Base-by-base conservation (phyloP, 2,329 filamentous ascomycete genomes). In the Elsinoe perseae region DNA sequence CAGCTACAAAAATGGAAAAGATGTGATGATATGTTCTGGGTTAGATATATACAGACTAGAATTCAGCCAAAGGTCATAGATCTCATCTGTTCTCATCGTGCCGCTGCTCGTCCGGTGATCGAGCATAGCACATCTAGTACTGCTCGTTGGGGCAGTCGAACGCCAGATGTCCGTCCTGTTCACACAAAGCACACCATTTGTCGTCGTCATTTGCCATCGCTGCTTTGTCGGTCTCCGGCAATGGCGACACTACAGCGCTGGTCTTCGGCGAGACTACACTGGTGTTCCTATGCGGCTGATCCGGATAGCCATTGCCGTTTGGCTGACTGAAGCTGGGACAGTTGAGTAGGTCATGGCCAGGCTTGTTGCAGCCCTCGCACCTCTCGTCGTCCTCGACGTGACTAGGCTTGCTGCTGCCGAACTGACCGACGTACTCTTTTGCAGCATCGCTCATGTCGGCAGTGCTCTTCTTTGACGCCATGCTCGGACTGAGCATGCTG, bases 111-210 rank as follows among this genome's bases (percentile, higher is more conserved):
- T 18, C 21, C 18, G 36, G 10, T 5, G 10, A 30, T 46, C 18
- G 16, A 2, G 28, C n/a, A 34, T 36, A 32, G 48, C 18, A 60
- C 46, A 28, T 50, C 65, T 69, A 70, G 53, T 70, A 71, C 61
- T 68, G 66, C 62, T 70, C 68, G 59, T 70, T 66, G 21, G 69
- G 68, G 58, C 69, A 71, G 57, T 71, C 68, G 57, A 67, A 70
- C 16, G 92, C 96, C 71, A 96, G 88, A 69, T 98, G 93, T 12
- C 93, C 93, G 66, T 98, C 93, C 60, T 89, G 83, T 76, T 98
- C 93, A 69, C 93, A 98, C 43, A 97, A 77, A 14, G 93, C 93
- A 72, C 93, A 98, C 93, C 93, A 98, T 73, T 95, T 96, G 60
- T 85, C 81, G 56, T 85, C 82, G 65, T 97, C 89, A 14, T 56